Base-by-base conservation (phyloP, 1,284 basidiomycete species). In the Moesziomyces parantarcticus region DNA sequence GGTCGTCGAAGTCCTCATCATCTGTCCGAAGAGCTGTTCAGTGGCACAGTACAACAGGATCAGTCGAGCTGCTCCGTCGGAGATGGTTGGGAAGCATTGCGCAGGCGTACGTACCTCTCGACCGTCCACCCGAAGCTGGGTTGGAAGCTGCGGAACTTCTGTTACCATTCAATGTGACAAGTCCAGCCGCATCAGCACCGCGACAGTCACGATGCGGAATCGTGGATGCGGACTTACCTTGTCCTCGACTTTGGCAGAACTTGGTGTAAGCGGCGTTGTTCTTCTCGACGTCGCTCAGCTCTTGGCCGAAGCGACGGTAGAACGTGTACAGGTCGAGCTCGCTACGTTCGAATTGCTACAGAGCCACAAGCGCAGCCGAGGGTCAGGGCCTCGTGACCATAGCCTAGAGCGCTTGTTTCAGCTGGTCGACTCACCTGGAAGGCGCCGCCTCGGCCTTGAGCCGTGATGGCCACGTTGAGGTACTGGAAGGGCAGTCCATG, bases 401-500 rank as follows among this genome's bases (percentile, higher is more conserved):
- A 14, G 18, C 16, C 36, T 14, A 32, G 14, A 39, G 36, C 36
- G 36, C 36, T 18, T 18, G 1, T 16, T 5, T 1, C 4, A 40
- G n/a, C 7, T 36, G 16, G 32, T 20, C n/a, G 9, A 63, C 72
- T 50, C 34, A 77, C 75, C 63, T 84, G 84, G 50, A 85, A 85
- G 1, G 83, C 82, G 2, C 84, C 84, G 3, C 64, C 40, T 5
- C 76, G 55, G 5, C 84, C 84, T 26, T 73, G 60, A 1, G 77
- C 77, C 0, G 84, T 84, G 68, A 85, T 85, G 18, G 76, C 73
- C 4, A 81, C 78, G 60, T 85, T 85, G 53, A 85, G 58, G 57
- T 84, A 85, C 59, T 85, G 73, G 20, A 58, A 65, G 0, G 84
- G 84, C 10, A 85, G 75, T 9, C 66, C 60, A 22, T 67, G 73